Evolutionary conservation across 129 eudicot species (phyloP).

Genomic region (Centaurea solstitialis): DNA sequence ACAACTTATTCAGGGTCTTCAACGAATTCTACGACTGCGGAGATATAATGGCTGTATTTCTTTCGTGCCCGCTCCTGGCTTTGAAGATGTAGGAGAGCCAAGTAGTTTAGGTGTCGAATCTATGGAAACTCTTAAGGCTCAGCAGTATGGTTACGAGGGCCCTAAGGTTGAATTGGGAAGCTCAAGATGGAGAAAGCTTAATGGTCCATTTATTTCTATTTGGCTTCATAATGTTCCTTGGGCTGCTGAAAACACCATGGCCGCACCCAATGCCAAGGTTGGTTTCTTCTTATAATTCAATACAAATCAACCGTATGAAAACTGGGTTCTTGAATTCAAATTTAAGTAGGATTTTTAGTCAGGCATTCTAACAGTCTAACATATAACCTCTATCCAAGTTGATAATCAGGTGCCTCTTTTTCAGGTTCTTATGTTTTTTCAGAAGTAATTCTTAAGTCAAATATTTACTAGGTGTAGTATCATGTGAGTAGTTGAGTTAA

Average conservation of each 20-base stretch:
- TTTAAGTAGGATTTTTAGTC: background rate
- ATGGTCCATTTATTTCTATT: constrained; percentile 83
- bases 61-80: constrained; percentile 92
- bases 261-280: constrained; percentile 96
- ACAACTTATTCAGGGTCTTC: constrained; percentile 64
- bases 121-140: constrained; percentile 25
- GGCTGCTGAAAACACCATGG: constrained; percentile 86
- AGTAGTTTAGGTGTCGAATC: constrained; percentile 21
- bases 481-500: too few species aligned
- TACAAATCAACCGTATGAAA: background rate
- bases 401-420: background rate
- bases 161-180: constrained; percentile 45
- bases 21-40: constrained; percentile 63
- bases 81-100: constrained; percentile 67
- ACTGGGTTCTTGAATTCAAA: background rate
- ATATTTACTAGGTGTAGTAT: background rate
- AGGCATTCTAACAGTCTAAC: background rate
- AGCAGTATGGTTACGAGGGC: constrained; percentile 53
- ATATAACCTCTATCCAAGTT: background rate
- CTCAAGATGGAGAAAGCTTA: constrained; percentile 66
- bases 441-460: background rate
- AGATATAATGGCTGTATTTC: constrained; percentile 72
- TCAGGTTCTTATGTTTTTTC: background rate
- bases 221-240: constrained; percentile 98
- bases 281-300: constrained; percentile 9